phyloP scores from a whole-genome alignment of 306 rosid species.

The Trichosanthes cucumerina region DNA sequence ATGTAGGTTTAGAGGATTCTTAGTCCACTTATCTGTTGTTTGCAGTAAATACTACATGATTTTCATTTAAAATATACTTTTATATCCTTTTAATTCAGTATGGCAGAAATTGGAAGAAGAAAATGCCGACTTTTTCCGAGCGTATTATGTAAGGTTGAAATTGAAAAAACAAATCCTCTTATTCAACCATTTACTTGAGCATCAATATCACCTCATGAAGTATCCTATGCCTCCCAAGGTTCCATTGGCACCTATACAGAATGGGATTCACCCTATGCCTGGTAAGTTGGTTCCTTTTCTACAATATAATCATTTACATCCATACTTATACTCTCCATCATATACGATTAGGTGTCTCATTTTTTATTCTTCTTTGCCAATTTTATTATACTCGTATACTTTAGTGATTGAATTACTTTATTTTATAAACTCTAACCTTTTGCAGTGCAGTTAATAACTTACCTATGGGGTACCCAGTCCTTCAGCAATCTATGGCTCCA shows the following conservation, averaged over 20 bases:
- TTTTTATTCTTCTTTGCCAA: background rate
- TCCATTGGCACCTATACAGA: conserved; percentile 89
- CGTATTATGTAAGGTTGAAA: conserved; percentile 81
- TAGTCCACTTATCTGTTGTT: background rate
- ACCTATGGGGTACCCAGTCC: conserved; percentile 86
- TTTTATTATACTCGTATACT: background rate
- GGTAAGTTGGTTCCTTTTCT: conserved; percentile 40
- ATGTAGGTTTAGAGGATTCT: background rate
- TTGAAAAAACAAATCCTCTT: conserved; percentile 81
- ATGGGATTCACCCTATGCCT: conserved; percentile 92
- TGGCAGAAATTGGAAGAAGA: conserved; percentile 99
- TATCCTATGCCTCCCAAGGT: conserved; percentile 73
- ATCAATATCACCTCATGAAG: conserved; percentile 73
- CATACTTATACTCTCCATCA: background rate
- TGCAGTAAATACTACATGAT: background rate
- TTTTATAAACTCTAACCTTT: conserved; percentile 36
- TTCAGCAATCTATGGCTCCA: conserved; percentile 58
- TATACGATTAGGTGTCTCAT: background rate
- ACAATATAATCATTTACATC: background rate
- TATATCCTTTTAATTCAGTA: conserved; percentile 36
- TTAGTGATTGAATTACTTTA: background rate
- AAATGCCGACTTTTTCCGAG: conserved; percentile 89
- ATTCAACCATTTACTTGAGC: conserved; percentile 85
- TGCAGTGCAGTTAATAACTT: conserved; percentile 92
- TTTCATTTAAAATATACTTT: background rate